Evolutionary conservation across 108 stramenopile species (phyloP).

Genomic region (Skeletonema menzelii): DNA sequence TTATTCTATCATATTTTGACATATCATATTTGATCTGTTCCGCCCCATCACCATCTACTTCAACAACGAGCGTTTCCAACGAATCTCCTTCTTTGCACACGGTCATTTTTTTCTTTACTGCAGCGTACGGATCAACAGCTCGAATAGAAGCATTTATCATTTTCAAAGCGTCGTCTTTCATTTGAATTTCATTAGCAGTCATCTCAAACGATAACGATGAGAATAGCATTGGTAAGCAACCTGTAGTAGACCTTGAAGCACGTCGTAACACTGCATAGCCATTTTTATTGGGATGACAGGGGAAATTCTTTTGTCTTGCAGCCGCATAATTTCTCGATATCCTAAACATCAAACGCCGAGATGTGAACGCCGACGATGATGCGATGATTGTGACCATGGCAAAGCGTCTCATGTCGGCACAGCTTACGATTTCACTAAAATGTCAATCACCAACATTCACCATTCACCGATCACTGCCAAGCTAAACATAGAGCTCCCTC

Average conservation of each 20-base stretch:
- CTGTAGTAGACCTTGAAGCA: neutral
- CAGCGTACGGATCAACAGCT: conserved; percentile 71
- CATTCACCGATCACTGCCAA: no score
- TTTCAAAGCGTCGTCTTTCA: conserved; percentile 61
- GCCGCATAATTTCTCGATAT: neutral
- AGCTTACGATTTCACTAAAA: no score
- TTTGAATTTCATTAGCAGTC: conserved; percentile 54
- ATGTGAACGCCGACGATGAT: neutral
- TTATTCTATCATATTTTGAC: conserved; percentile 63
- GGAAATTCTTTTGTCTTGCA: neutral
- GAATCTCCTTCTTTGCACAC: neutral
- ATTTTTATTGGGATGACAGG: neutral
- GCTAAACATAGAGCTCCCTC: no score
- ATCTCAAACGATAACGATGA: conserved; percentile 7
- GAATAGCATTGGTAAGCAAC: neutral
- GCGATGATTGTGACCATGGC: neutral
- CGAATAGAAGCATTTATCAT: conserved; percentile 67
- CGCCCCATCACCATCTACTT: conserved; percentile 4
- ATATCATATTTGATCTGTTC: conserved; percentile 33
- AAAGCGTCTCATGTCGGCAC: neutral
- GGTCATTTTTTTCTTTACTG: conserved; percentile 44
- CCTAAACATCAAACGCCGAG: neutral
- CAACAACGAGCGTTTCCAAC: conserved; percentile 1
- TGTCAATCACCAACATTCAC: no score
- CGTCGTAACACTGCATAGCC: neutral